Conservation (phyloP, 441 rosid genomes). For the Sinapis alba region DNA sequence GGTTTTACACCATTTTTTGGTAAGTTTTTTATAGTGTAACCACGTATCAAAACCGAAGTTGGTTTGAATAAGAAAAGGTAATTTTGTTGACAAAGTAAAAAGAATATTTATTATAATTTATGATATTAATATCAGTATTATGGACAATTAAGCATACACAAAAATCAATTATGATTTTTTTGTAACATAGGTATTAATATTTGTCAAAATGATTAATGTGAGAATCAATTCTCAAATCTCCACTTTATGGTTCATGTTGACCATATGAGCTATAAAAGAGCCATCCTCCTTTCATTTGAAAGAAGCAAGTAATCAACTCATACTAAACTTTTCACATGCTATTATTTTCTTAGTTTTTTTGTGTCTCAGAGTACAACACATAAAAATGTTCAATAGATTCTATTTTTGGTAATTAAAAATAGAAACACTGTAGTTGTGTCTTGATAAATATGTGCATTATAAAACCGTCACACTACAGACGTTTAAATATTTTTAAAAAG, state of each 20-base stretch:
- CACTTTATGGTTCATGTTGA: neutral
- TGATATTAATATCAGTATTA: too few species aligned
- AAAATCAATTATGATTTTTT: neutral
- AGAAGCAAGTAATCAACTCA: neutral
- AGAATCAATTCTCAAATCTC: neutral
- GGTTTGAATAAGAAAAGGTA: neutral
- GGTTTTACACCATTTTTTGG: neutral
- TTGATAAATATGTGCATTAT: neutral
- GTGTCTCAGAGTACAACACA: neutral
- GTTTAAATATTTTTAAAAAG: neutral
- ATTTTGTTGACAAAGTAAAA: neutral
- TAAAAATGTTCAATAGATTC: neutral
- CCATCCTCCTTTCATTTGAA: neutral
- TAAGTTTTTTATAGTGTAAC: neutral
- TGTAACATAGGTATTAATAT: neutral
- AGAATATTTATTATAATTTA: too few species aligned
- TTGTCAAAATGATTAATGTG: neutral
- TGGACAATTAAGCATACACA: neutral
- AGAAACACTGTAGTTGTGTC: neutral
- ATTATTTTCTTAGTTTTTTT: neutral
- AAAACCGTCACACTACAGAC: neutral
- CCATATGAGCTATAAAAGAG: neutral
- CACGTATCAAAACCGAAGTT: too few species aligned
- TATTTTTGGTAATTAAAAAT: too few species aligned
- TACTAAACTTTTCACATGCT: neutral